Evolutionary conservation across 2,329 filamentous ascomycete genomes (phyloP), one percentile per base, ranked within the genome.

Genomic region (Neofusicoccum parvum): DNA sequence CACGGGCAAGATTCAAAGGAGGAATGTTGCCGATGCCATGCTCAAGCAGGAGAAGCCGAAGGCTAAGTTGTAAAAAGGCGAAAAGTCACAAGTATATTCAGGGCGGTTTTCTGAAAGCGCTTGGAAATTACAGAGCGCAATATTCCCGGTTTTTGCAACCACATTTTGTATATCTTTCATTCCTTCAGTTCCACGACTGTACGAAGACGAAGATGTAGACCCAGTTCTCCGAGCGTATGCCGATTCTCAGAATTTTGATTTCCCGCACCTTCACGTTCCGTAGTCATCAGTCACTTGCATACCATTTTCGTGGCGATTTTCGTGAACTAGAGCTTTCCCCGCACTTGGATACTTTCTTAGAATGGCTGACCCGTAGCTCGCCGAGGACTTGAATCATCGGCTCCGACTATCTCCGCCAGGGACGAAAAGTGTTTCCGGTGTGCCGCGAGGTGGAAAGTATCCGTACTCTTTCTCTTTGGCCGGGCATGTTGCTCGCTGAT

Each of bases 21-120:
- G 91, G 68, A 92, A 94, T 72, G 92, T 96, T n/a, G 92, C 92
- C 14, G 91, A 94, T 78, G 87, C 87, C 36, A 94, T 96, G 91
- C 82, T 89, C 77, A 91, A 91, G 82, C 85, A 89, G 76, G 87
- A 88, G 65, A 78, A 78, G 65, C 76, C 79, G 4, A 83, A 81
- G 72, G 77, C 85, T 14, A 87, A 86, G 74, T 77, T 86, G 69
- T 86, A 81, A 66, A 59, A 45, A 48, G 45, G 14, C 27, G 27
- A 32, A 7, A 14, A 43, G 7, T 5, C 9, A 14, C 17, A 17
- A 15, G 23, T 36, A 34, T 48, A 5, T 11, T 53, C 23, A 11
- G 14, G 12, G n/a, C n/a, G 27, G 17, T 15, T 23, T 46, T 45
- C 39, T 34, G 45, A 12, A 60, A 4, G 11, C 20, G 32, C 5